phyloP scores from a whole-genome alignment of 208 protist genomes.

The Trypanosoma vivax region DNA sequence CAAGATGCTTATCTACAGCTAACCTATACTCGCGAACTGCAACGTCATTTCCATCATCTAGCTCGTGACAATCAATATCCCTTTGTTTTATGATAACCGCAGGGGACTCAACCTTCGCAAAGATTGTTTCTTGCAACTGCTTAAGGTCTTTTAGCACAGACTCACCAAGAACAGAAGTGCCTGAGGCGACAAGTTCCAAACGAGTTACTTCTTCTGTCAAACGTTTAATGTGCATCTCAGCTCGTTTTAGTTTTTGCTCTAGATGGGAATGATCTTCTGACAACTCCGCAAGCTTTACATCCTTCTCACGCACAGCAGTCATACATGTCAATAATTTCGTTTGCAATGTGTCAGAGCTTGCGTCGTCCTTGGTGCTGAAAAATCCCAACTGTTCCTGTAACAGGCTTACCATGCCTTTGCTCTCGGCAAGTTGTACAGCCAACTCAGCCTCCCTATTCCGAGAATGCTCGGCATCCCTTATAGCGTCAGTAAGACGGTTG shows the following conservation, averaged over 20 bases:
- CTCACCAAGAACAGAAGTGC: conserved; percentile 34
- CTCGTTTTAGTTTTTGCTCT: conserved; percentile 43
- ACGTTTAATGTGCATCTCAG: conserved; percentile 50
- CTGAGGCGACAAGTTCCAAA: conserved; percentile 45
- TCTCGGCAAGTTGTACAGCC: conserved; percentile 48
- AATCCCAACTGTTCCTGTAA: conserved; percentile 63
- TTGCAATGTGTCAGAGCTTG: conserved; percentile 40
- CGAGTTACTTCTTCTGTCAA: conserved; percentile 64
- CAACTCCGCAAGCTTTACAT: conserved; percentile 46
- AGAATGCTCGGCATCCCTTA: conserved; percentile 33
- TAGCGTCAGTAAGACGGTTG: conserved; percentile 33
- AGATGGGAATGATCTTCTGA: conserved; percentile 54
- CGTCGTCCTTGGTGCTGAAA: conserved; percentile 21
- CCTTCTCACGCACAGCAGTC: conserved; percentile 38
- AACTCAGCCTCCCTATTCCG: conserved; percentile 36
- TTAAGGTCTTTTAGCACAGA: conserved; percentile 43
- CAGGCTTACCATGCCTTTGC: conserved; percentile 30
- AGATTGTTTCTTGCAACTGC: conserved; percentile 72
- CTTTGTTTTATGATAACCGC: conserved; percentile 35
- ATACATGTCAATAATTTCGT: conserved; percentile 36
- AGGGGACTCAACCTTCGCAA: conserved; percentile 56
- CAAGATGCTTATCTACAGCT: conserved; percentile 44
- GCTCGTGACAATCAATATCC: not conserved
- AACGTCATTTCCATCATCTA: conserved; percentile 27
- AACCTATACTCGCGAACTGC: conserved; percentile 73